phyloP scores from a whole-genome alignment of 768 basidiomycete genomes.

The Boletus insuetus region DNA sequence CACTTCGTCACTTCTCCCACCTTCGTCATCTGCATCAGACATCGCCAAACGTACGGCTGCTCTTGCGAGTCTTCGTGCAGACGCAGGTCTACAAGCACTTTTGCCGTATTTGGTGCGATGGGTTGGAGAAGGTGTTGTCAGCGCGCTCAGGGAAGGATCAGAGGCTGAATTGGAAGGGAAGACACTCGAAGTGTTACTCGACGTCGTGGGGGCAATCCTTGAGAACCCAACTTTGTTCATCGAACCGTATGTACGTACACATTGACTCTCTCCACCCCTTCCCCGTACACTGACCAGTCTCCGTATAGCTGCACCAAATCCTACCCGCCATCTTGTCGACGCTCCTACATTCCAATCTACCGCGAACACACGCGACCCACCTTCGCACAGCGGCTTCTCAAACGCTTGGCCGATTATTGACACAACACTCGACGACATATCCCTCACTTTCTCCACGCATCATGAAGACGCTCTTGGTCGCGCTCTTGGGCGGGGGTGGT shows the following conservation, averaged over 20 bases:
- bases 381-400: slow-evolving; percentile 82
- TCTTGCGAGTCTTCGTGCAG: slow-evolving; percentile 81
- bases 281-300: not conserved
- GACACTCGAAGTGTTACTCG: slow-evolving; percentile 76
- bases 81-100: slow-evolving; percentile 88
- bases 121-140: slow-evolving; percentile 86
- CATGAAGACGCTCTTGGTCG: slow-evolving; percentile 89
- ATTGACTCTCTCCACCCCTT: not conserved
- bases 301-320: slow-evolving; percentile 86
- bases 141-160: slow-evolving; percentile 45
- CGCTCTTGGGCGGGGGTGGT: slow-evolving; percentile 52
- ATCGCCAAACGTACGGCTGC: slow-evolving; percentile 81
- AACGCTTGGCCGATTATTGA: slow-evolving; percentile 77
- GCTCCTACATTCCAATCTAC: slow-evolving; percentile 84
- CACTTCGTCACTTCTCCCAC: slow-evolving; percentile 68
- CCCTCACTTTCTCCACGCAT: slow-evolving; percentile 85
- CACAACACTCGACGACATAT: slow-evolving; percentile 84
- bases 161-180: slow-evolving; percentile 66
- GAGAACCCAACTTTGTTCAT: slow-evolving; percentile 89
- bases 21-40: slow-evolving; percentile 40
- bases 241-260: slow-evolving; percentile 86
- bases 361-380: slow-evolving; percentile 60
- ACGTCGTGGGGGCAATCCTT: slow-evolving; percentile 80
- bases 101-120: slow-evolving; percentile 93
- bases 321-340: slow-evolving; percentile 90